These are phyloP conservation scores for Achlya hypogyna DNA, from an alignment of 352 stramenopile species.

Conservation along the genomic window DNA sequence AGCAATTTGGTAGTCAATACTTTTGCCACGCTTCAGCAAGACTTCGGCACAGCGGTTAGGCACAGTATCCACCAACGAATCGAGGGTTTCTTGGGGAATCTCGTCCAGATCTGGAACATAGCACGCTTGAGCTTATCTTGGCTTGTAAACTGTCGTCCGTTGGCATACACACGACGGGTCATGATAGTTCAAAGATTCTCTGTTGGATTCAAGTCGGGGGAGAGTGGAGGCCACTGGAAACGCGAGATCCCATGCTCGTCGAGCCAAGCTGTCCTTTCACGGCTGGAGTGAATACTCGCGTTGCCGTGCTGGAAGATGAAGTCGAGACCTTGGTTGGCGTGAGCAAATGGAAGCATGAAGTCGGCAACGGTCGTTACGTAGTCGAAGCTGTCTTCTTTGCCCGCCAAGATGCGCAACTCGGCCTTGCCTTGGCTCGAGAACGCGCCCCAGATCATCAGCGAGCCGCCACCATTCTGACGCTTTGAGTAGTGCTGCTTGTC, in stretches of 20 bases:
- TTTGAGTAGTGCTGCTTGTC: not conserved
- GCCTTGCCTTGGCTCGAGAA: constrained; percentile 1
- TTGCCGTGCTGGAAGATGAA: constrained; percentile 11
- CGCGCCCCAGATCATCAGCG: not conserved
- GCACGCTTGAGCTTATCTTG: constrained; percentile 15
- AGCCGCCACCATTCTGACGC: not conserved
- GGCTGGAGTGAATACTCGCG: not conserved
- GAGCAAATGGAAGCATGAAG: not conserved
- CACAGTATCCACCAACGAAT: not conserved
- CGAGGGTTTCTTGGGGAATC: not conserved
- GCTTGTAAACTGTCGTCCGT: not conserved
- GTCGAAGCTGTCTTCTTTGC: not conserved
- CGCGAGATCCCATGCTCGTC: not conserved
- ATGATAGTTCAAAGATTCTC: constrained; percentile 7
- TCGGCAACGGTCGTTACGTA: not conserved
- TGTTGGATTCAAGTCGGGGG: constrained; percentile 14
- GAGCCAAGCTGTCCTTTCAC: not conserved
- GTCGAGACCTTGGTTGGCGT: not conserved
- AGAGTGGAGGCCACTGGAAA: not conserved
- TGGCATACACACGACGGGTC: not conserved
- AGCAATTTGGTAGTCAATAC: constrained; percentile 2
- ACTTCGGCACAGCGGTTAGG: constrained; percentile 1
- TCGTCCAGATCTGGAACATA: not conserved
- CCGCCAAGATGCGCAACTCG: not conserved
- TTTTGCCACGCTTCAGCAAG: constrained; percentile 5